These are phyloP conservation scores for Trametes cubensis DNA, from an alignment of 768 basidiomycete species.

Conservation along the genomic window DNA sequence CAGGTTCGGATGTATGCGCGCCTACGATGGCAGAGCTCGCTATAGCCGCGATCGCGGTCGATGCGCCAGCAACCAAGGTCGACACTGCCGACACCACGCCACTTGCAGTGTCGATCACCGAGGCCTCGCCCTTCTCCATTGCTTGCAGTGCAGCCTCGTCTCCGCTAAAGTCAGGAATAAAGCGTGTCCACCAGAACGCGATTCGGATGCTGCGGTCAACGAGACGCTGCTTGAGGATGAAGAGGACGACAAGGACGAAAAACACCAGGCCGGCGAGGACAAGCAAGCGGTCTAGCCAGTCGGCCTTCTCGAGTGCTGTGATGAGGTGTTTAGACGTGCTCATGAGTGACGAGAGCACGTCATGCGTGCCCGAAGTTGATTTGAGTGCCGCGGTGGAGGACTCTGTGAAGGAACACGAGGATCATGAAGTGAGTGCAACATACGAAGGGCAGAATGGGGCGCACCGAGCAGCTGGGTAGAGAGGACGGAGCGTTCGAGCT, in stretches of 20 bases:
- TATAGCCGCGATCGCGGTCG: conserved; percentile 5
- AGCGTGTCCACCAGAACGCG: conserved; percentile 88
- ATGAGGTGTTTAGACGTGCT: conserved; percentile 83
- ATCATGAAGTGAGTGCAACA: too few species aligned
- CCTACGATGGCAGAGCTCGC: conserved; percentile 4
- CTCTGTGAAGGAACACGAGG: conserved; percentile 46
- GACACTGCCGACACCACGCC: conserved; percentile 8
- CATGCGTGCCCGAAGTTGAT: conserved; percentile 76
- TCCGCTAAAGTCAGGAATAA: conserved; percentile 56
- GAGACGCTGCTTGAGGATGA: conserved; percentile 86
- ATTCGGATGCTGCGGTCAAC: conserved; percentile 77
- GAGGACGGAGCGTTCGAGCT: conserved; percentile 87
- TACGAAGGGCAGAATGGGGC: background rate
- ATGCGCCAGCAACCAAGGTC: conserved; percentile 7
- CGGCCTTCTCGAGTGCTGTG: conserved; percentile 84
- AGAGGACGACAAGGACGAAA: conserved; percentile 82
- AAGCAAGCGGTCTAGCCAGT: conserved; percentile 89
- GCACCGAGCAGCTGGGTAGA: conserved; percentile 83
- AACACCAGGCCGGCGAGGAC: conserved; percentile 79
- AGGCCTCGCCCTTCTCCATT: conserved; percentile 39
- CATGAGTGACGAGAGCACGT: conserved; percentile 70
- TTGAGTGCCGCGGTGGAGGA: conserved; percentile 76
- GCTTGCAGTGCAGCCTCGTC: conserved; percentile 38
- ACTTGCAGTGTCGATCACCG: background rate
- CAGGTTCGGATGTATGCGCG: background rate